A percentile compares a stretch with the other conserved stretches of the same genome.
Evolutionary conservation across 371 early-diverging fungal genomes (phyloP).

Genomic region (Apophysomyces ossiformis): DNA sequence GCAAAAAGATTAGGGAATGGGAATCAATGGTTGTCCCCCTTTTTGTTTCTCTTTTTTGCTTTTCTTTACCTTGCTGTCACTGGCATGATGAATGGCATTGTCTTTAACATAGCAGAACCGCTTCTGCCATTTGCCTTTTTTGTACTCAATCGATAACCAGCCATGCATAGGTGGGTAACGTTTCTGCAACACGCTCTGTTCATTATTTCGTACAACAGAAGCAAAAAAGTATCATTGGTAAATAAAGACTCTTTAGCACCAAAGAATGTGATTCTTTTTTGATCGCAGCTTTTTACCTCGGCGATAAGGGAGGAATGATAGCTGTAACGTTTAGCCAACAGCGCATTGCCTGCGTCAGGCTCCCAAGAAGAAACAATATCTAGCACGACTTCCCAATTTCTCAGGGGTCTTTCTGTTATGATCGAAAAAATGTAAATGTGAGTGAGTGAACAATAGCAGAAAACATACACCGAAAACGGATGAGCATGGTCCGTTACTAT

Average conservation of each 20-base stretch:
- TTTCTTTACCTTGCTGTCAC: conserved; percentile 64
- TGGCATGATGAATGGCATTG: conserved; percentile 71
- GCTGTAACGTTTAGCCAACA: conserved; percentile 77
- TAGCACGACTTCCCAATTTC: conserved; percentile 89
- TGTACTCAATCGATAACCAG: conserved; percentile 69
- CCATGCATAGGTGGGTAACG: conserved; percentile 63
- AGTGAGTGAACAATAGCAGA: background rate
- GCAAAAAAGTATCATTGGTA: conserved; percentile 20
- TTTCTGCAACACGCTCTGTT: conserved; percentile 39
- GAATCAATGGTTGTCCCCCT: too few relatives aligned
- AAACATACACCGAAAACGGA: conserved; percentile 1
- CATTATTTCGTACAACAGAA: background rate
- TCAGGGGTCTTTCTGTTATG: conserved; percentile 79
- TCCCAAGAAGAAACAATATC: conserved; percentile 85
- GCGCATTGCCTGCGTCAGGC: conserved; percentile 67
- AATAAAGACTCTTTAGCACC: conserved; percentile 28
- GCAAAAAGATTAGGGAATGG: conserved; percentile 19
- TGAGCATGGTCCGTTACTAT: conserved; percentile 8
- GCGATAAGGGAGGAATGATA: conserved; percentile 51
- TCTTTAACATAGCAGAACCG: conserved; percentile 69
- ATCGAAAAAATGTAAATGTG: background rate
- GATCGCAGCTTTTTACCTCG: conserved; percentile 35
- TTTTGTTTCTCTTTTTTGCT: background rate
- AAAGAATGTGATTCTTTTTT: conserved; percentile 25
- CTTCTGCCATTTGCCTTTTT: conserved; percentile 81